A percentile compares a stretch with the other conserved stretches of the same genome.
These are phyloP conservation scores for Penicillium thymicola DNA, from an alignment of 2,329 filamentous ascomycete species.

Conservation along the genomic window DNA sequence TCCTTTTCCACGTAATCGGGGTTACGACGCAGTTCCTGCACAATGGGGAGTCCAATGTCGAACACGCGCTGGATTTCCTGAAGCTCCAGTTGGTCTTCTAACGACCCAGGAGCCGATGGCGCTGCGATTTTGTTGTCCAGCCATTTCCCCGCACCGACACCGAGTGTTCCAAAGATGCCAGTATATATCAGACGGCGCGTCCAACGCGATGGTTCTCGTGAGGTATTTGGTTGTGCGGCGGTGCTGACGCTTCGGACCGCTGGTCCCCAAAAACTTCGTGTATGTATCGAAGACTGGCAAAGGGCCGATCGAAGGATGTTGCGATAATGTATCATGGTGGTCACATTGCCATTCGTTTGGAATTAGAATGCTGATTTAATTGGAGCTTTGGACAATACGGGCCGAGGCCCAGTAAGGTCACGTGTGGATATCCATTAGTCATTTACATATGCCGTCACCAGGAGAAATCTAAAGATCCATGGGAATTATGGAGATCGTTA, in stretches of 20 bases:
- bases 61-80: constrained; percentile 30
- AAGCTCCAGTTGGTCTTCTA: constrained; percentile 31
- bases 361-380: neutral
- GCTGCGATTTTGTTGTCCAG: constrained; percentile 23
- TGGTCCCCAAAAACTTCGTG: constrained; percentile 3
- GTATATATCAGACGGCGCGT: constrained; percentile 36
- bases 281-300: constrained; percentile 8
- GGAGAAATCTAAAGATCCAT: neutral
- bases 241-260: constrained; percentile 22
- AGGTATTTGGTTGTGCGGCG: constrained; percentile 14
- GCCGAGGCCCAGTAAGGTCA: constrained; percentile 1
- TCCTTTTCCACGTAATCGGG: constrained; percentile 41
- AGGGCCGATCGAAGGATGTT: constrained; percentile 24
- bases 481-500: neutral
- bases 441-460: neutral
- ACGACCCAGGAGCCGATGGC: constrained; percentile 33
- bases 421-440: neutral
- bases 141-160: constrained; percentile 26
- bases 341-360: constrained; percentile 19
- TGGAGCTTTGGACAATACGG: neutral
- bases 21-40: constrained; percentile 37
- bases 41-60: constrained; percentile 36
- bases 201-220: constrained; percentile 29
- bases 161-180: constrained; percentile 34
- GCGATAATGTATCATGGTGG: constrained; percentile 27